Conservation (phyloP, 2,329 filamentous ascomycete species). For the Xylariaceae sp. region DNA sequence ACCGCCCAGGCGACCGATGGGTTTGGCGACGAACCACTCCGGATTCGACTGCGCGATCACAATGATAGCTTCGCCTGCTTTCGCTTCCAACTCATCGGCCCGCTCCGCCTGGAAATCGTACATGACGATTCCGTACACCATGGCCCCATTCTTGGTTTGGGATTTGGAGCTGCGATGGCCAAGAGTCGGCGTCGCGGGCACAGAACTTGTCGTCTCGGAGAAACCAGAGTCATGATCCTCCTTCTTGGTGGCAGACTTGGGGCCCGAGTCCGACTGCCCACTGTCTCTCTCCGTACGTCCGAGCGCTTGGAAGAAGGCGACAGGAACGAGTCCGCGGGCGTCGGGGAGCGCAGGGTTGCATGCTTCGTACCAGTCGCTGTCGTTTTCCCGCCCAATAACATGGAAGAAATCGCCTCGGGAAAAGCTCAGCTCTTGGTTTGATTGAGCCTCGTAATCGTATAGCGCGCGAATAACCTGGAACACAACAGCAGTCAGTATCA, state of each 20-base stretch:
- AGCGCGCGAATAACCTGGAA: conserved; percentile 88
- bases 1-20: conserved; percentile 93
- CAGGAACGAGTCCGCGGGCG: conserved; percentile 85
- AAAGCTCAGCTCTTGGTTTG: conserved; percentile 76
- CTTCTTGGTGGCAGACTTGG: conserved; percentile 43
- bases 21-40: conserved; percentile 98
- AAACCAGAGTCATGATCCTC: conserved; percentile 90
- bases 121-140: conserved; percentile 95
- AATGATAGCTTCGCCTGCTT: conserved; percentile 92
- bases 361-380: conserved; percentile 94
- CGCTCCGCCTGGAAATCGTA: conserved; percentile 94
- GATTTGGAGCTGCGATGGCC: conserved; percentile 44
- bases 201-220: conserved; percentile 45
- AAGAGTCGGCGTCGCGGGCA: conserved; percentile 25
- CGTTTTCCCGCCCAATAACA: conserved; percentile 92
- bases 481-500: conserved; percentile 12
- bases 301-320: conserved; percentile 85
- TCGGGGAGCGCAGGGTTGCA: conserved; percentile 87
- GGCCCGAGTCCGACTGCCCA: conserved; percentile 55
- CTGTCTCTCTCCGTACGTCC: conserved; percentile 91
- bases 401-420: conserved; percentile 96
- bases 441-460: conserved; percentile 80
- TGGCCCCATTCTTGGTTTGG: conserved; percentile 57
- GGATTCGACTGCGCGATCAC: conserved; percentile 98
- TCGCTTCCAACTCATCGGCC: conserved; percentile 92